Evolutionary conservation across 495 filamentous ascomycete genomes (phyloP).

Genomic region (Aspergillus avenaceus): DNA sequence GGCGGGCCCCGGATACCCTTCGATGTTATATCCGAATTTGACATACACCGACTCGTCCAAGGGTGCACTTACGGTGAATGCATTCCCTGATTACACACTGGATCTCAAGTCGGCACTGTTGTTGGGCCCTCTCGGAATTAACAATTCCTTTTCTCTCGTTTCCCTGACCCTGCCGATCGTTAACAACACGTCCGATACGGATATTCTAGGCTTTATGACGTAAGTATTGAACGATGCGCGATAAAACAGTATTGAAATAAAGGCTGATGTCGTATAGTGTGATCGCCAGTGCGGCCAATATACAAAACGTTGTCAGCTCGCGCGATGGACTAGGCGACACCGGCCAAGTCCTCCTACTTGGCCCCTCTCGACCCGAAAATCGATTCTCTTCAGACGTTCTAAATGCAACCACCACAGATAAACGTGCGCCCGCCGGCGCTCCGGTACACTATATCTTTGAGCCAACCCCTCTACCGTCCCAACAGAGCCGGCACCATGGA

Average conservation of each 20-base stretch:
- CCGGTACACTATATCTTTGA: slow-evolving; percentile 40
- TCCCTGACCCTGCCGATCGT: slow-evolving; percentile 75
- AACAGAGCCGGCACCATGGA: slow-evolving; percentile 43
- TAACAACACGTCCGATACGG: slow-evolving; percentile 50
- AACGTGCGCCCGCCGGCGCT: slow-evolving; percentile 15
- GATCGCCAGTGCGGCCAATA: slow-evolving; percentile 56
- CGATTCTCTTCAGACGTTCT: slow-evolving; percentile 45
- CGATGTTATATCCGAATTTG: slow-evolving; percentile 68
- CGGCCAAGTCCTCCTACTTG: slow-evolving; percentile 64
- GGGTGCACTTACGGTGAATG: slow-evolving; percentile 32
- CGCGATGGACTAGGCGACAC: slow-evolving; percentile 64
- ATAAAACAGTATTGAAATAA: not conserved
- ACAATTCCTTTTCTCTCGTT: slow-evolving; percentile 67
- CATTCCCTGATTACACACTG: slow-evolving; percentile 45
- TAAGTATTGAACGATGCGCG: slow-evolving; percentile 8
- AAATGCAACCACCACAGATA: slow-evolving; percentile 17
- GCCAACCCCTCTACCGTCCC: slow-evolving; percentile 25
- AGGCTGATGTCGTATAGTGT: slow-evolving; percentile 41
- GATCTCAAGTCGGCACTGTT: slow-evolving; percentile 51
- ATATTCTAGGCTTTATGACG: slow-evolving; percentile 68
- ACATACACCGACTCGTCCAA: slow-evolving; percentile 44
- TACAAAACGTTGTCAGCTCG: slow-evolving; percentile 55
- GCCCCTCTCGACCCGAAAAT: slow-evolving; percentile 60
- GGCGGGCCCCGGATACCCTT: slow-evolving; percentile 56
- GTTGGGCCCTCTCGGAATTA: slow-evolving; percentile 64